Percentiles rank a stretch among this genome's conserved stretches.
These are phyloP conservation scores for Solanum medicagineum DNA, from an alignment of 257 asterid species.

Conservation along the genomic window DNA sequence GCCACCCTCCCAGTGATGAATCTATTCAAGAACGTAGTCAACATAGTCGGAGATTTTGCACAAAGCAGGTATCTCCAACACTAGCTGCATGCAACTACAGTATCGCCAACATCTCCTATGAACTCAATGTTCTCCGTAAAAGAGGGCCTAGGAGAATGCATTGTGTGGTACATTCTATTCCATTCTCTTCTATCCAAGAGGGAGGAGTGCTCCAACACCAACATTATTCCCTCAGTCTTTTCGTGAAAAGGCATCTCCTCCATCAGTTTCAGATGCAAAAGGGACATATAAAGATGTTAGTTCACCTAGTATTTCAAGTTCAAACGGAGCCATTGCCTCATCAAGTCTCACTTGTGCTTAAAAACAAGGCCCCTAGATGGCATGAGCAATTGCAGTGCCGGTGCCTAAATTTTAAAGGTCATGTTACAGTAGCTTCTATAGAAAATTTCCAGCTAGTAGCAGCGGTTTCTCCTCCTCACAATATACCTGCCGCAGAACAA, in stretches of 20 bases:
- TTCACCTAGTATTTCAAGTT: background rate
- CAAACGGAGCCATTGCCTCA: background rate
- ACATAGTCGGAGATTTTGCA: background rate
- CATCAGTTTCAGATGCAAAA: background rate
- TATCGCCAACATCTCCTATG: slow-evolving; percentile 11
- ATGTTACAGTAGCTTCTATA: slow-evolving; percentile 23
- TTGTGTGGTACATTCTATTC: slow-evolving; percentile 1
- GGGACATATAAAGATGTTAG: background rate
- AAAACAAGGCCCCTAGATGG: slow-evolving; percentile 19
- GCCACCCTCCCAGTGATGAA: slow-evolving; percentile 1
- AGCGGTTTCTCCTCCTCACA: slow-evolving; percentile 4
- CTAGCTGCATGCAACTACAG: slow-evolving; percentile 9
- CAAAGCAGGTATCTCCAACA: slow-evolving; percentile 6
- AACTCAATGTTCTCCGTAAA: slow-evolving; percentile 13
- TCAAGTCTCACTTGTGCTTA: background rate
- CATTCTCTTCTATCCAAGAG: background rate
- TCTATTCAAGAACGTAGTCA: background rate
- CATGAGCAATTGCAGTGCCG: slow-evolving; percentile 24
- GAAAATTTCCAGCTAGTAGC: slow-evolving; percentile 22
- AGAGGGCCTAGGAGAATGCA: slow-evolving; percentile 24
- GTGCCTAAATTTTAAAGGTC: slow-evolving; percentile 19
- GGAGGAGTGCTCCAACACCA: slow-evolving; percentile 17
- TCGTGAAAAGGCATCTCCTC: background rate
- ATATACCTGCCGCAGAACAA: slow-evolving; percentile 1
- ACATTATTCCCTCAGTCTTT: slow-evolving; percentile 5